Base-by-base conservation (phyloP, 768 basidiomycete species). In the Pisolithus orientalis region DNA sequence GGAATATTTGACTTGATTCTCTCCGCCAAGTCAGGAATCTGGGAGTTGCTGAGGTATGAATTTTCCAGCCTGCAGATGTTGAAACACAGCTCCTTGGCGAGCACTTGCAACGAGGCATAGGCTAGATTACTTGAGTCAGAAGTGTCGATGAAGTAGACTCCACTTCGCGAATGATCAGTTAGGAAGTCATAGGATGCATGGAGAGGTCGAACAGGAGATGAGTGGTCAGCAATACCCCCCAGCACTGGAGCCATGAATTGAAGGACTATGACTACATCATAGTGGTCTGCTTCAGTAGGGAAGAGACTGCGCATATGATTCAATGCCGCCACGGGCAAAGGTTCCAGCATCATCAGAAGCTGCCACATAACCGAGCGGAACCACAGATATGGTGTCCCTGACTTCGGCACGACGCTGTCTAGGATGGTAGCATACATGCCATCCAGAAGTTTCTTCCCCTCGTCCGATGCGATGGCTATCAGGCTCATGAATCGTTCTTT, bases 61-160 rank as follows among this genome's bases (percentile, higher is more conserved):
- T 58, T 64, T 25, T 59, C 54, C 3, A 74, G 50, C 6, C 62
- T 28, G 54, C 65, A 69, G 34, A 73, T 70, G 50, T 73, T 70
- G 57, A 74, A 73, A 44, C 54, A 47, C 8, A 73, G 60, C 5
- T 53, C 50, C 21, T 49, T 29, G 6, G 63, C 52, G 69, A 73
- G 66, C 11, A 65, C 51, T 2, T 46, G 29, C 5, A 74, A 45
- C 11, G 58, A 64, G 6, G 57, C 54, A 13, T 51, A 32, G 5
- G 62, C 59, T 1, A 72, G 55, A n/a, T 52, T 32, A 3, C 27
- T 39, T 16, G 67, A 58, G 9, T 44, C n/a, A 4, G 53, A 51
- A 21, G 43, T 34, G 34, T 58, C 57, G 28, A 58, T 39, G 50
- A 34, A 55, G 45, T 54, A 66, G 17, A 48, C 38, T 13, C 21